Conservation (phyloP, 2,329 filamentous ascomycete species). For the Alternaria angustiovoidea region DNA sequence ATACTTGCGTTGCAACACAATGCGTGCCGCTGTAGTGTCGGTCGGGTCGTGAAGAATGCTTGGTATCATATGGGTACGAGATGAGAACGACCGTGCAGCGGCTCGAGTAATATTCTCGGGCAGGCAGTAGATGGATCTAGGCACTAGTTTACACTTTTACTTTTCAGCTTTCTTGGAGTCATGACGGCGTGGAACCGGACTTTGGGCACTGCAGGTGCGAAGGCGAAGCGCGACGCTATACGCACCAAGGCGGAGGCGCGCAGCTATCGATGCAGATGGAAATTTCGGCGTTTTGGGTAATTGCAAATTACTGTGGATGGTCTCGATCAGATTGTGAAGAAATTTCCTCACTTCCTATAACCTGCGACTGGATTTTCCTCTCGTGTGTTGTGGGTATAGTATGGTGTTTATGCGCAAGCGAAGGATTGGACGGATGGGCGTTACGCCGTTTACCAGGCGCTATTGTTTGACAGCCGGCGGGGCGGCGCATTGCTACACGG, state of each 20-base stretch:
- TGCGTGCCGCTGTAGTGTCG: background rate
- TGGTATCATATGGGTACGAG: background rate
- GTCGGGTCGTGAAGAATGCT: background rate
- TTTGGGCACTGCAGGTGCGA: background rate
- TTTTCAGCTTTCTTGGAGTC: background rate
- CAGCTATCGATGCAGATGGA: background rate
- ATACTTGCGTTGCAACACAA: background rate
- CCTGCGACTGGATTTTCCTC: background rate
- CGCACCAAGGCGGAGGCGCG: background rate
- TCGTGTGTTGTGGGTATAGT: conserved; percentile 5
- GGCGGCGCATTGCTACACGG: conserved; percentile 5
- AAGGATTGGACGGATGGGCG: conserved; percentile 9
- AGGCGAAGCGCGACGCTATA: background rate
- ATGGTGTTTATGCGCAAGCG: conserved; percentile 3
- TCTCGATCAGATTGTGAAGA: background rate
- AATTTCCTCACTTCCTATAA: background rate
- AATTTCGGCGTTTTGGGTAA: background rate
- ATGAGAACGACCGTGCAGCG: background rate
- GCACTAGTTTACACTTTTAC: conserved; percentile 2
- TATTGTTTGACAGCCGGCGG: conserved; percentile 18
- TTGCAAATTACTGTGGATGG: background rate
- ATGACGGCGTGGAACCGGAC: background rate
- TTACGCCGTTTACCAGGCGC: conserved; percentile 7
- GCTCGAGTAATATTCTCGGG: background rate
- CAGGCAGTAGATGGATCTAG: background rate